phyloP scores from a whole-genome alignment of 495 filamentous ascomycete genomes.

The Penicillium atrosanguineum region DNA sequence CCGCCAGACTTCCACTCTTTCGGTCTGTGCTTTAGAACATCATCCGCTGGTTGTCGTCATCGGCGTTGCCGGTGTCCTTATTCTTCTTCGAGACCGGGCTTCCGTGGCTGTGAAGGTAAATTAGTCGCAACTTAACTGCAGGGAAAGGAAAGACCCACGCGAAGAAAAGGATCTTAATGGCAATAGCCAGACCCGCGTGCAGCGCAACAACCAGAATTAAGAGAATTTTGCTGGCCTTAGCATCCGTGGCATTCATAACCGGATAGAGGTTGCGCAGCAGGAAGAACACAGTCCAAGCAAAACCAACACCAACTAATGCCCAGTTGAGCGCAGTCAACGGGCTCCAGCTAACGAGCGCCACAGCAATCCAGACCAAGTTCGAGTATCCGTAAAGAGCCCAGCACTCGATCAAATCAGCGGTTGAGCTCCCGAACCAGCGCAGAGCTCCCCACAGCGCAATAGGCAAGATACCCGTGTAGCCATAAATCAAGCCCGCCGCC shows the following conservation, averaged over 20 bases:
- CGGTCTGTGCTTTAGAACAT: slow-evolving; percentile 20
- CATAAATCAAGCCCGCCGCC: slow-evolving; percentile 87
- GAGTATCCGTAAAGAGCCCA: slow-evolving; percentile 92
- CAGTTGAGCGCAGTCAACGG: slow-evolving; percentile 83
- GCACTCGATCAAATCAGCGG: slow-evolving; percentile 77
- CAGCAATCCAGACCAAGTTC: slow-evolving; percentile 94
- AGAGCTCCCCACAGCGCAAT: slow-evolving; percentile 82
- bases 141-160: slow-evolving; percentile 50
- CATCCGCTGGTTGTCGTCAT: slow-evolving; percentile 32
- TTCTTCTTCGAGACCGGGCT: slow-evolving; percentile 61
- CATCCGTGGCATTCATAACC: slow-evolving; percentile 87
- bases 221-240: slow-evolving; percentile 83
- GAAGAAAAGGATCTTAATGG: slow-evolving; percentile 97
- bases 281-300: slow-evolving; percentile 82
- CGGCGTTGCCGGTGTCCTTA: slow-evolving; percentile 28
- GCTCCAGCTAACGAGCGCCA: slow-evolving; percentile 88
- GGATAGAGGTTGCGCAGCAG: slow-evolving; percentile 90
- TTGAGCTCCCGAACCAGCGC: slow-evolving; percentile 91
- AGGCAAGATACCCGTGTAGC: slow-evolving; percentile 84
- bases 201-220: slow-evolving; percentile 78
- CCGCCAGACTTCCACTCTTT: not conserved
- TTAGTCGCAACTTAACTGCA: slow-evolving; percentile 7
- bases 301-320: slow-evolving; percentile 88
- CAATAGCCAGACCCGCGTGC: slow-evolving; percentile 83
- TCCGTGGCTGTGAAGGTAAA: slow-evolving; percentile 47